Percentiles rank a stretch among this genome's conserved stretches.
These are phyloP conservation scores for Bathelium albidoporum DNA, from an alignment of 495 filamentous ascomycete genomes.

Conservation along the genomic window DNA sequence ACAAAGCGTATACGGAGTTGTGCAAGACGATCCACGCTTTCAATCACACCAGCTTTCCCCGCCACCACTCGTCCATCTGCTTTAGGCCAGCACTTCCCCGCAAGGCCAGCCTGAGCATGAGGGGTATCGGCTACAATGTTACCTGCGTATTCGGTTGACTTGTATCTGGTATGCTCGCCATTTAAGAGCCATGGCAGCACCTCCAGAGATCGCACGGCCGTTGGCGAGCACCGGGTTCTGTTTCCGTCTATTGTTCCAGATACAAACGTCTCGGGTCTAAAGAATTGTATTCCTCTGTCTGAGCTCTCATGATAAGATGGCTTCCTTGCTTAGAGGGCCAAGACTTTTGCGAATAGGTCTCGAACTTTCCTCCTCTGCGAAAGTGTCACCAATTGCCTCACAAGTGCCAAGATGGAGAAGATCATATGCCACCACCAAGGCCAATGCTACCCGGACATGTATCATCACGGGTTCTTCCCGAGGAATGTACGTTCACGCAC, in stretches of 20 bases:
- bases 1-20: no score
- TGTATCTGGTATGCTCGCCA: background rate
- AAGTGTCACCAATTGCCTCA: background rate
- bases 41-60: background rate
- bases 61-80: background rate
- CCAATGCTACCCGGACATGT: constrained; percentile 25
- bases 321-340: background rate
- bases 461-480: constrained; percentile 50
- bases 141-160: no score
- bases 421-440: background rate
- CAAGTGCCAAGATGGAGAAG: background rate
- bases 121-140: background rate
- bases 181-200: background rate
- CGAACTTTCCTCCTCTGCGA: background rate
- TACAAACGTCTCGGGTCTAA: background rate
- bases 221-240: background rate
- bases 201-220: background rate
- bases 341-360: background rate
- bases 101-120: background rate
- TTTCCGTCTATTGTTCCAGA: background rate
- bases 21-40: no score
- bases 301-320: background rate
- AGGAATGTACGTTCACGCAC: constrained; percentile 38
- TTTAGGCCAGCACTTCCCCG: background rate
- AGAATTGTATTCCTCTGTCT: background rate